These are phyloP conservation scores for Candida nanaspora DNA, from an alignment of 805 yeast species.

Conservation along the genomic window DNA sequence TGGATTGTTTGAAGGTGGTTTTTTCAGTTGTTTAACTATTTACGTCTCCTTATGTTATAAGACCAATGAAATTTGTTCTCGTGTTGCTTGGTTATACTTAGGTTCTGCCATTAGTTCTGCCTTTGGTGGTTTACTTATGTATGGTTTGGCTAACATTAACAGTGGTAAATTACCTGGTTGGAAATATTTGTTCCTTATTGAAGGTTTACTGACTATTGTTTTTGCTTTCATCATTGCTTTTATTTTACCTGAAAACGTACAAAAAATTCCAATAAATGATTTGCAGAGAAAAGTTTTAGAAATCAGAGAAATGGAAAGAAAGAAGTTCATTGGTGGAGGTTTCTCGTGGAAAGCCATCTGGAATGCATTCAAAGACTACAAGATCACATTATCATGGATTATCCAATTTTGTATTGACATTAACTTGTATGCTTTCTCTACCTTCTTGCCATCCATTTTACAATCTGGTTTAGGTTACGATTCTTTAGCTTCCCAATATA, in stretches of 20 bases:
- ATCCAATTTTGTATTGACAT: slow-evolving; percentile 10
- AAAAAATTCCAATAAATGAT: slow-evolving; percentile 16
- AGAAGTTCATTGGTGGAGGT: slow-evolving; percentile 3
- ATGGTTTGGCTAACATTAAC: slow-evolving; percentile 11
- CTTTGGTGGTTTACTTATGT: slow-evolving; percentile 13
- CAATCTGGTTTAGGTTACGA: slow-evolving; percentile 12
- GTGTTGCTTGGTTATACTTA: slow-evolving; percentile 13
- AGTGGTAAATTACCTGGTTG: slow-evolving; percentile 15
- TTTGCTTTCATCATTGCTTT: slow-evolving; percentile 18
- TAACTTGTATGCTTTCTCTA: slow-evolving; percentile 8
- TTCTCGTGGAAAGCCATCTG: slow-evolving; percentile 7
- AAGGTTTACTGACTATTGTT: slow-evolving; percentile 26
- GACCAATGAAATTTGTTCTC: slow-evolving; percentile 8
- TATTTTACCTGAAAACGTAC: slow-evolving; percentile 26
- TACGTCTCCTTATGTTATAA: slow-evolving; percentile 11
- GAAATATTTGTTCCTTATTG: slow-evolving; percentile 24
- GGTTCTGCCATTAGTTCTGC: slow-evolving; percentile 13
- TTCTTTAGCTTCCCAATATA: slow-evolving; percentile 11
- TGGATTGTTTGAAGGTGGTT: slow-evolving; percentile 38
- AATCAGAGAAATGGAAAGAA: slow-evolving; percentile 8
- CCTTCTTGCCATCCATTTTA: slow-evolving; percentile 14
- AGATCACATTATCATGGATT: slow-evolving; percentile 8
- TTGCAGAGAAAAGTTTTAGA: slow-evolving; percentile 24
- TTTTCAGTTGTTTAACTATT: slow-evolving; percentile 18
- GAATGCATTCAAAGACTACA: slow-evolving; percentile 4